Conservation (phyloP, 495 filamentous ascomycete genomes). For the Penicillium subrubescens region DNA sequence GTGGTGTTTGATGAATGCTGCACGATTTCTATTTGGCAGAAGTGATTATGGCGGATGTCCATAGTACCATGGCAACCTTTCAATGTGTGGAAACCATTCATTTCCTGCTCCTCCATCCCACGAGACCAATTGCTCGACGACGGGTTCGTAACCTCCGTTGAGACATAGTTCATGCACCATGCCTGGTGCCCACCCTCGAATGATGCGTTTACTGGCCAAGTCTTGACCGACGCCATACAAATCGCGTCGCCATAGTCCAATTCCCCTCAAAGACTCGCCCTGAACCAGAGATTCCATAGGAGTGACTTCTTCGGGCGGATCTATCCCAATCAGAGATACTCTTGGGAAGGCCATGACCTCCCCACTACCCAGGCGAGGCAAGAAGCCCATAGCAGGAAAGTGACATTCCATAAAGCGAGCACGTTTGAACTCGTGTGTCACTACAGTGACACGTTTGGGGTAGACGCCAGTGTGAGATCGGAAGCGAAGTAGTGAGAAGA, state of each 20-base stretch:
- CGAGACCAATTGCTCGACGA: slow-evolving; percentile 37
- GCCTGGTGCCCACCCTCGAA: slow-evolving; percentile 43
- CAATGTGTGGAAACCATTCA: slow-evolving; percentile 37
- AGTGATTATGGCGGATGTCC: not conserved
- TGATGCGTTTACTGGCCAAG: slow-evolving; percentile 39
- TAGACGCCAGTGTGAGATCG: slow-evolving; percentile 41
- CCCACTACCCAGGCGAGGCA: not conserved
- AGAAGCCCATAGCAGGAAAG: slow-evolving; percentile 62
- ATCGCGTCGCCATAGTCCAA: slow-evolving; percentile 48
- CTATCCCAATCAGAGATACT: slow-evolving; percentile 64
- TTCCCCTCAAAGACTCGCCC: slow-evolving; percentile 44
- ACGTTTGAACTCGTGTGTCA: slow-evolving; percentile 77
- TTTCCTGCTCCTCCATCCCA: slow-evolving; percentile 44
- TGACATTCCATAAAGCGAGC: slow-evolving; percentile 67
- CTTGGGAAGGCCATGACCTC: slow-evolving; percentile 30
- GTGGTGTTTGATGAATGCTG: slow-evolving; percentile 11
- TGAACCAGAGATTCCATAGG: slow-evolving; percentile 44
- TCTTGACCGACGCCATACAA: slow-evolving; percentile 43
- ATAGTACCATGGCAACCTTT: slow-evolving; percentile 46
- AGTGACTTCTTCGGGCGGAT: slow-evolving; percentile 63
- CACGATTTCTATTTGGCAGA: slow-evolving; percentile 1
- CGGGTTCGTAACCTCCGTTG: slow-evolving; percentile 27
- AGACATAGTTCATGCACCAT: slow-evolving; percentile 32
- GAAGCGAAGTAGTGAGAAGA: slow-evolving; percentile 70
- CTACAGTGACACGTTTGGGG: slow-evolving; percentile 58